These are phyloP conservation scores for Hymenoscyphus linearis DNA, from an alignment of 2,329 filamentous ascomycete species.

Conservation along the genomic window DNA sequence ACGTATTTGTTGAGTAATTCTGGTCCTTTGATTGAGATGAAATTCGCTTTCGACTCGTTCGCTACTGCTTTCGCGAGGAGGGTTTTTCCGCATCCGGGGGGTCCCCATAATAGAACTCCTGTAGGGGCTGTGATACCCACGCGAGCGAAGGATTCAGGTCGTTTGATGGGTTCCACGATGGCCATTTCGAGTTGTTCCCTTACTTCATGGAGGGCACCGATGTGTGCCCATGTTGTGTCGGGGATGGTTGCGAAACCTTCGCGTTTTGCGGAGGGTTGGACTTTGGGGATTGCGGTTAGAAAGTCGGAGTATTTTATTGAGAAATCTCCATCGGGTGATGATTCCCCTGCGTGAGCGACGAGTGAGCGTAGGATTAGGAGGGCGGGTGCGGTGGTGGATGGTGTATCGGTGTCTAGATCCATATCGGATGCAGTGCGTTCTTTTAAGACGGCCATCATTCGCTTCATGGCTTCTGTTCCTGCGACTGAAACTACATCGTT, in stretches of 20 bases:
- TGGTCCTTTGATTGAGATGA: slow-evolving; percentile 95
- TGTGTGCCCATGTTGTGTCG: slow-evolving; percentile 86
- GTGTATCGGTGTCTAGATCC: slow-evolving; percentile 28
- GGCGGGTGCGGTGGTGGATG: slow-evolving; percentile 21
- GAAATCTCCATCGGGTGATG: slow-evolving; percentile 47
- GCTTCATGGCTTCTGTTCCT: slow-evolving; percentile 35
- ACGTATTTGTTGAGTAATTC: slow-evolving; percentile 98
- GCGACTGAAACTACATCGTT: slow-evolving; percentile 50
- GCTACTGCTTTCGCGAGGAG: slow-evolving; percentile 93
- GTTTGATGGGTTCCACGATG: slow-evolving; percentile 84
- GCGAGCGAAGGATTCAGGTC: slow-evolving; percentile 69
- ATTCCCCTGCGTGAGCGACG: slow-evolving; percentile 48
- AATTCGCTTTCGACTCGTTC: slow-evolving; percentile 92
- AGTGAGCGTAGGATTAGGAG: slow-evolving; percentile 44
- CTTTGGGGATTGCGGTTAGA: slow-evolving; percentile 63
- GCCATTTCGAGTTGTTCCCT: slow-evolving; percentile 77
- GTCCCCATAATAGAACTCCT: slow-evolving; percentile 92
- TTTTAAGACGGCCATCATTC: slow-evolving; percentile 32
- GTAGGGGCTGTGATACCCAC: slow-evolving; percentile 78
- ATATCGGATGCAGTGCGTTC: slow-evolving; percentile 26
- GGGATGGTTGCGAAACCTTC: slow-evolving; percentile 95
- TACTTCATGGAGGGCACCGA: slow-evolving; percentile 76
- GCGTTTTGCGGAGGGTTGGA: slow-evolving; percentile 77
- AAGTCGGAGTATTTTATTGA: slow-evolving; percentile 65
- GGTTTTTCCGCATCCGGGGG: slow-evolving; percentile 94